These are phyloP conservation scores for Papilionanthe hybrid DNA, from an alignment of 116 monocot genomes.

Conservation along the genomic window DNA sequence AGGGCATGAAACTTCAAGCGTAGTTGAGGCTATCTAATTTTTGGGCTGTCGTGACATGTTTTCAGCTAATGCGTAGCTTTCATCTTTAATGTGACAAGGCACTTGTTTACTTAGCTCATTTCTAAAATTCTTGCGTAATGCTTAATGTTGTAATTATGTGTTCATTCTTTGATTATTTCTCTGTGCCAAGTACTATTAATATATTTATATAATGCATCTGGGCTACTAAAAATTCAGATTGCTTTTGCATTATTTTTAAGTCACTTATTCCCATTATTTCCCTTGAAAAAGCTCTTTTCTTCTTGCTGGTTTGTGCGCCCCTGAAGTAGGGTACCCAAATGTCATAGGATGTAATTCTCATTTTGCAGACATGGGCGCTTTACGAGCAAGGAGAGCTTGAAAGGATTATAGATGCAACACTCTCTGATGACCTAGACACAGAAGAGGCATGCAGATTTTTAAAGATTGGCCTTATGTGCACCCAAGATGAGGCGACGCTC, in stretches of 20 bases:
- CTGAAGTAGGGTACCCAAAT: background rate
- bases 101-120: too few species aligned
- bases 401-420: constrained; percentile 39
- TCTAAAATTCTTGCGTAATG: too few species aligned
- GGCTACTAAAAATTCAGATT: background rate
- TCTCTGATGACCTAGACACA: constrained; percentile 39
- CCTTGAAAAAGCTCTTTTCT: background rate
- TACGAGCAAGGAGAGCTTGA: constrained; percentile 31
- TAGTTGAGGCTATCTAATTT: too few species aligned
- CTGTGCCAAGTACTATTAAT: background rate
- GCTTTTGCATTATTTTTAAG: background rate
- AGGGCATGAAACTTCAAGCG: too few species aligned
- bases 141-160: too few species aligned
- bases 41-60: too few species aligned
- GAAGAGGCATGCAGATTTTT: constrained; percentile 52
- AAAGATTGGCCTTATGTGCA: constrained; percentile 54
- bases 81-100: too few species aligned
- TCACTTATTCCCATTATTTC: background rate
- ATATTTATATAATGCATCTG: background rate
- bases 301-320: constrained; percentile 1
- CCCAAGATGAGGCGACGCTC: constrained; percentile 46
- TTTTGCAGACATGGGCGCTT: constrained; percentile 48
- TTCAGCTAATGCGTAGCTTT: too few species aligned
- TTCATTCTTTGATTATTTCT: background rate
- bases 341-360: constrained; percentile 17